phyloP scores from a whole-genome alignment of 768 basidiomycete species.

The Gymnopilus junonius region DNA sequence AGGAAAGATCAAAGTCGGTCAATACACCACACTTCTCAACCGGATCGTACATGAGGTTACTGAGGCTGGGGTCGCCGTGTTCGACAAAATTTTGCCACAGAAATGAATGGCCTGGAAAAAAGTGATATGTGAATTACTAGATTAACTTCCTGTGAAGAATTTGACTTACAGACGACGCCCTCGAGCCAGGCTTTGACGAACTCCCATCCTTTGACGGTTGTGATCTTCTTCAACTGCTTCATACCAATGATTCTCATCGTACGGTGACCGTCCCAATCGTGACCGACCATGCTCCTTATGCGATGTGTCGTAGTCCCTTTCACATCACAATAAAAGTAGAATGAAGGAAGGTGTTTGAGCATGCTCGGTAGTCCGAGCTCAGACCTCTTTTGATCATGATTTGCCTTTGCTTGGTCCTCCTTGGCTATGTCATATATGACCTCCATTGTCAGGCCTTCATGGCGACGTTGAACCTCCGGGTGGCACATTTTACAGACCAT shows the following conservation, averaged over 20 bases:
- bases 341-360: constrained; percentile 2
- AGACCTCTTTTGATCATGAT: background rate
- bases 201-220: background rate
- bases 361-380: background rate
- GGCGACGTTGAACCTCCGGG: background rate
- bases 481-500: constrained; percentile 12
- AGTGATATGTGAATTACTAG: no score
- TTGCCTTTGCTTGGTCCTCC: background rate
- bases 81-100: constrained; percentile 30
- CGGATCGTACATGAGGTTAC: constrained; percentile 34
- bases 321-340: constrained; percentile 9
- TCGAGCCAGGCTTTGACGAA: no score
- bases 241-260: constrained; percentile 2
- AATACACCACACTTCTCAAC: constrained; percentile 26
- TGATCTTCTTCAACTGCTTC: constrained; percentile 6
- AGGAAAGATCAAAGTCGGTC: constrained; percentile 36
- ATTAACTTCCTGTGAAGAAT: background rate
- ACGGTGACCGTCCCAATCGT: constrained; percentile 4
- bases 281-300: constrained; percentile 5
- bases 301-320: constrained; percentile 1
- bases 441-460: constrained; percentile 4
- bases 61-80: constrained; percentile 35
- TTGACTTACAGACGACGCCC: constrained; percentile 5
- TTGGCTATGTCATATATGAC: background rate
- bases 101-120: constrained; percentile 26